These are phyloP conservation scores for Colletotrichum neosansevieriae DNA, from an alignment of 2,329 filamentous ascomycete genomes.

Conservation along the genomic window DNA sequence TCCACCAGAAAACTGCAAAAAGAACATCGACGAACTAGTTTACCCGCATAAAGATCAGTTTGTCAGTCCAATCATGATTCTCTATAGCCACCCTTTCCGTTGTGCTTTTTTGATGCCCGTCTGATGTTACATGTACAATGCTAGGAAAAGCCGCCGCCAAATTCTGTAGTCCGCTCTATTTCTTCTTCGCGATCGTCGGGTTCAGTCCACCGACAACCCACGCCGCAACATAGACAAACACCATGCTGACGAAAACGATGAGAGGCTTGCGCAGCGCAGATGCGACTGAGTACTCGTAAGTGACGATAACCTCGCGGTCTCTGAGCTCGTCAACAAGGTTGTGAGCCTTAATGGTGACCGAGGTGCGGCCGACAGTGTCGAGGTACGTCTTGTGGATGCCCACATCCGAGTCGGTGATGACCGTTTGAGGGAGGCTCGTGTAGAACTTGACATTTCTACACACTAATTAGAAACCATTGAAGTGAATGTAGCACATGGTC, in stretches of 20 bases:
- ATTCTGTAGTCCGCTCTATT: slow-evolving; percentile 33
- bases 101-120: slow-evolving; percentile 37
- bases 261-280: slow-evolving; percentile 88
- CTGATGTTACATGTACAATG: slow-evolving; percentile 43
- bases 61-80: slow-evolving; percentile 39
- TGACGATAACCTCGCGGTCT: slow-evolving; percentile 84
- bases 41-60: neutral
- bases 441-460: slow-evolving; percentile 82
- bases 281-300: slow-evolving; percentile 84
- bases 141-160: slow-evolving; percentile 33
- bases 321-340: slow-evolving; percentile 94
- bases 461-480: slow-evolving; percentile 53
- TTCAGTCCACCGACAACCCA: slow-evolving; percentile 85
- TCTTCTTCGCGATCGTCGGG: slow-evolving; percentile 75
- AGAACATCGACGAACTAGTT: neutral
- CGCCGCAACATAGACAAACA: slow-evolving; percentile 79
- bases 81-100: slow-evolving; percentile 39
- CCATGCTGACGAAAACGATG: slow-evolving; percentile 79
- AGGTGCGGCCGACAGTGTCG: slow-evolving; percentile 90
- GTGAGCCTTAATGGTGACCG: slow-evolving; percentile 81
- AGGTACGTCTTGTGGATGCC: slow-evolving; percentile 89
- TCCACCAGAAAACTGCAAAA: neutral
- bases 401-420: slow-evolving; percentile 69
- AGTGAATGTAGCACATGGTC: neutral
- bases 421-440: slow-evolving; percentile 75